Conservation (phyloP, 2,329 filamentous ascomycete genomes). For the Colletotrichum viniferum region DNA sequence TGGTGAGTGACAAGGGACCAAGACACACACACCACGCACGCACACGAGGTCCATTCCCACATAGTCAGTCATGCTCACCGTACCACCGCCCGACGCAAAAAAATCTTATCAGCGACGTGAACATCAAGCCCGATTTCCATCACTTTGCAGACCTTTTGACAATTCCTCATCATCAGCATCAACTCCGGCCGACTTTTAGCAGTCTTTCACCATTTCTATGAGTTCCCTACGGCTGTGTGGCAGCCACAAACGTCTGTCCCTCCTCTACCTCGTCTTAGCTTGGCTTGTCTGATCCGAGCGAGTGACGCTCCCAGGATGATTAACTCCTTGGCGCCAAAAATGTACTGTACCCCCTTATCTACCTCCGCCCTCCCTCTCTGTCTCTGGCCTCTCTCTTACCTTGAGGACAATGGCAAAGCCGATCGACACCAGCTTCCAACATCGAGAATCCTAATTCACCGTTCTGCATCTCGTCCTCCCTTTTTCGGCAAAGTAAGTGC, state of each 20-base stretch:
- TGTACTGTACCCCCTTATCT: constrained; percentile 11
- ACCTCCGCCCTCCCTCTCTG: background rate
- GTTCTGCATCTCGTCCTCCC: background rate
- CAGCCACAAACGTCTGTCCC: background rate
- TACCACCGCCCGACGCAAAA: background rate
- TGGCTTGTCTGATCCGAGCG: constrained; percentile 18
- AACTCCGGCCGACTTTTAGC: background rate
- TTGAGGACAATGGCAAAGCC: background rate
- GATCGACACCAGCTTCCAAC: background rate
- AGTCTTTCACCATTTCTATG: background rate
- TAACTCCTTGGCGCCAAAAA: constrained; percentile 13
- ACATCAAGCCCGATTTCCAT: background rate
- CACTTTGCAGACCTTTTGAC: background rate
- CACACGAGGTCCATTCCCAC: background rate
- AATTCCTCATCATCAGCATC: background rate
- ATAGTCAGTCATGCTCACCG: constrained; percentile 4
- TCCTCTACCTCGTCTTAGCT: background rate
- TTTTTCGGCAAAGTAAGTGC: background rate
- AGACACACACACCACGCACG: background rate
- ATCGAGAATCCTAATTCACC: background rate
- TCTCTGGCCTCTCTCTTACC: background rate
- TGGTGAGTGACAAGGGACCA: background rate
- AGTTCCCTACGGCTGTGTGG: background rate
- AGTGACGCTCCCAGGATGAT: constrained; percentile 17
- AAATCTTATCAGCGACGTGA: background rate